Percentiles rank a stretch among this genome's conserved stretches.
These are phyloP conservation scores for Metahyphopichia silvanorum DNA, from an alignment of 805 yeast genomes.

Conservation along the genomic window DNA sequence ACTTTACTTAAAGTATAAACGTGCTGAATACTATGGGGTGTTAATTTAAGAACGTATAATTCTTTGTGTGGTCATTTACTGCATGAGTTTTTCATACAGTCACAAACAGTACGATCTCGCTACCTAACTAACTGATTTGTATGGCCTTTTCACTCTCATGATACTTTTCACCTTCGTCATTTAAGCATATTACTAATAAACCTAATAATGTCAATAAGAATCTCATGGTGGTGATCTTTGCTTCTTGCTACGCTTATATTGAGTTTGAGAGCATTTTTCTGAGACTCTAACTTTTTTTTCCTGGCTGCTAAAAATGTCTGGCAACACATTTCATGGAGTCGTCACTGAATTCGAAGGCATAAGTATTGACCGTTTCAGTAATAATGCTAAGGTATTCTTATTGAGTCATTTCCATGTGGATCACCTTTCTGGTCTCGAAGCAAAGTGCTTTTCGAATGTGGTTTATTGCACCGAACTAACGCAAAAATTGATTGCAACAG, in stretches of 20 bases:
- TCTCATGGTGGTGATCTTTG: too few relatives aligned
- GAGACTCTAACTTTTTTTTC: too few relatives aligned
- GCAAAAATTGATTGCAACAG: constrained; percentile 17
- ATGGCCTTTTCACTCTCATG: too few relatives aligned
- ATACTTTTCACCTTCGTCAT: too few relatives aligned
- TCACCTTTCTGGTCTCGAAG: constrained; percentile 47
- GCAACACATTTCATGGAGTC: constrained; percentile 38
- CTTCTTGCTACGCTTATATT: too few relatives aligned
- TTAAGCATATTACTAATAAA: too few relatives aligned
- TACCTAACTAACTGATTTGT: too few relatives aligned
- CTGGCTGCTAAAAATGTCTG: constrained; percentile 2
- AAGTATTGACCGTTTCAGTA: constrained; percentile 34
- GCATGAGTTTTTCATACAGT: too few relatives aligned
- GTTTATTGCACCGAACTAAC: constrained; percentile 46
- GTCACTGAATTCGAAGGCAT: constrained; percentile 49
- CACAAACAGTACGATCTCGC: too few relatives aligned
- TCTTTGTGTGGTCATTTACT: too few relatives aligned
- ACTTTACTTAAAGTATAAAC: constrained; percentile 46
- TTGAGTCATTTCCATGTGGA: constrained; percentile 57
- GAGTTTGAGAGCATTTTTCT: too few relatives aligned
- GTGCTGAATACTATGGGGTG: constrained; percentile 77
- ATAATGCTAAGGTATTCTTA: constrained; percentile 19
- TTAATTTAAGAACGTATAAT: constrained; percentile 46
- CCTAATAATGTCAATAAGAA: too few relatives aligned
- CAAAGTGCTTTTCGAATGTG: constrained; percentile 32